Percentiles rank a stretch among this genome's conserved stretches.
Conservation (phyloP, 1,284 basidiomycete genomes). For the Cystobasidium slooffiae region DNA sequence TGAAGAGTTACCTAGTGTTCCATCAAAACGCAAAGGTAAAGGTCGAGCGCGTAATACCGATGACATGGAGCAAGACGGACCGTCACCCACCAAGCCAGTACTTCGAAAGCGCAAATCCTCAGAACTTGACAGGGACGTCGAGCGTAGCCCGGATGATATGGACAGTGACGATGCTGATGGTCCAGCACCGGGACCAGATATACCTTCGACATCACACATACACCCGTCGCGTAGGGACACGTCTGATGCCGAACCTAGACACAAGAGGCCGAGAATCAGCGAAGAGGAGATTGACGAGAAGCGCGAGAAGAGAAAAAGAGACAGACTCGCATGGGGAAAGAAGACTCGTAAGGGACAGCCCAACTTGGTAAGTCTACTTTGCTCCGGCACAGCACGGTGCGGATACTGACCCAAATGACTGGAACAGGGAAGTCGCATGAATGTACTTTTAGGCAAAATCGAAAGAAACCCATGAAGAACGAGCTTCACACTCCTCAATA, state of each 20-base stretch:
- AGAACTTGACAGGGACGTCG: conserved; percentile 17
- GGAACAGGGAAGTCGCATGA: conserved; percentile 34
- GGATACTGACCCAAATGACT: neutral
- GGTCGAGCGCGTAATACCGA: conserved; percentile 25
- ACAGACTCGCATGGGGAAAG: conserved; percentile 29
- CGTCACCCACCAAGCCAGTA: conserved; percentile 16
- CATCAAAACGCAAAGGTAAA: conserved; percentile 10
- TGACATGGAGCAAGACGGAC: conserved; percentile 26
- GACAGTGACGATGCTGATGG: conserved; percentile 9
- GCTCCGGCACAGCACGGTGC: neutral
- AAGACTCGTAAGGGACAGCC: conserved; percentile 31
- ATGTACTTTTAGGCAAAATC: conserved; percentile 38
- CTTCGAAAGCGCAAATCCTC: conserved; percentile 42
- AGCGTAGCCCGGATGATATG: neutral
- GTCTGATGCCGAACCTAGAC: conserved; percentile 1
- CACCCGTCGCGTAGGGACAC: conserved; percentile 14
- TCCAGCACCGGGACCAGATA: conserved; percentile 25
- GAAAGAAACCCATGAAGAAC: neutral
- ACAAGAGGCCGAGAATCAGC: conserved; percentile 30
- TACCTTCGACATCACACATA: neutral
- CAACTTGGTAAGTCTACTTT: conserved; percentile 10
- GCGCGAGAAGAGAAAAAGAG: conserved; percentile 22
- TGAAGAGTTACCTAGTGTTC: neutral
- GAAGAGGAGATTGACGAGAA: conserved; percentile 36
- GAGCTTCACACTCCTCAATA: no score